These are phyloP conservation scores for Eutypa lata DNA, from an alignment of 2,329 filamentous ascomycete genomes.

Conservation along the genomic window DNA sequence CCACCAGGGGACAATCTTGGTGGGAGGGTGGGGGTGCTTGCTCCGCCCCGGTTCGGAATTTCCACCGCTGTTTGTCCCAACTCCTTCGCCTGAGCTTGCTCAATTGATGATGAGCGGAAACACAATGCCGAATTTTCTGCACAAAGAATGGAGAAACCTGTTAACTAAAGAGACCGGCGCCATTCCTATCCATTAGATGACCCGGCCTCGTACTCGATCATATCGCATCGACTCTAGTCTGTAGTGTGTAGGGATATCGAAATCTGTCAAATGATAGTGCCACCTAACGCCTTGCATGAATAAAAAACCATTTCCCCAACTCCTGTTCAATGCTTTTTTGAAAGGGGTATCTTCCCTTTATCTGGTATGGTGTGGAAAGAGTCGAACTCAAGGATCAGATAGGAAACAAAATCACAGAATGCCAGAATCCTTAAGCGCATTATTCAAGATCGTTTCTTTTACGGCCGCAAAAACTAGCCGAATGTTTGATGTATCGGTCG, in stretches of 20 bases:
- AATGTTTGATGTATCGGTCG: conserved; percentile 97
- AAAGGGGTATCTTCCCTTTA: conserved; percentile 11
- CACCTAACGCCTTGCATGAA: background rate
- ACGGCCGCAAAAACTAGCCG: conserved; percentile 96
- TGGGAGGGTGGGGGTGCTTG: background rate
- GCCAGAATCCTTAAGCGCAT: conserved; percentile 95
- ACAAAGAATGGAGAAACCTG: background rate
- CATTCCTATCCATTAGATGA: background rate
- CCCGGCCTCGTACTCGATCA: background rate
- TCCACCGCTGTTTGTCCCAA: background rate
- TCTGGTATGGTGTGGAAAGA: conserved; percentile 11
- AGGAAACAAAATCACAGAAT: conserved; percentile 64
- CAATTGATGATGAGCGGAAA: background rate
- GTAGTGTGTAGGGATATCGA: background rate
- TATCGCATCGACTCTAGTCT: background rate
- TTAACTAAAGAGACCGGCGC: background rate
- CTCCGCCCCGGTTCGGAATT: background rate
- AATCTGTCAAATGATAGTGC: background rate
- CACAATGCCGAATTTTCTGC: background rate
- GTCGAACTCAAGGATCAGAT: conserved; percentile 6
- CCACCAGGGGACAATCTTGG: no score
- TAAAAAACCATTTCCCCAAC: background rate
- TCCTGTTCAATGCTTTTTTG: conserved; percentile 21
- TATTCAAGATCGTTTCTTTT: conserved; percentile 98
- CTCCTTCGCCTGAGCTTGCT: background rate